Base-by-base conservation (phyloP, 345 rosid genomes). In the Nasturtium officinale region DNA sequence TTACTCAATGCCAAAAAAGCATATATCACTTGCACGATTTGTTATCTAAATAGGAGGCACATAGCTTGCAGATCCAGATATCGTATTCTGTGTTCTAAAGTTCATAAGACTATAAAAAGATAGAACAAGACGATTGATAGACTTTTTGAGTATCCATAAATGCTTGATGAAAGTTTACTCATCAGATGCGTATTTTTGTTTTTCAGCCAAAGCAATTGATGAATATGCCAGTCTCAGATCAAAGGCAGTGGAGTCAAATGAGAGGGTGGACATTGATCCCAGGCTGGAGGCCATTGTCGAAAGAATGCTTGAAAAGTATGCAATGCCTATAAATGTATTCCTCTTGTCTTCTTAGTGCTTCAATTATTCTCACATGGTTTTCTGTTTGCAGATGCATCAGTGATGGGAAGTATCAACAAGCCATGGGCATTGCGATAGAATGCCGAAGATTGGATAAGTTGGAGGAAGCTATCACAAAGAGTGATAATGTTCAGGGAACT, bases 401-500 rank as follows among this genome's bases (percentile, higher is more conserved):
- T 66, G 99, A 96, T 79, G 97, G 96, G 65, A 96, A 96, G 79
- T 87, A 86, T 84, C 98, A 96, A 72, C 99, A 92, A 79, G 99
- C 99, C 59, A 90, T 96, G 97, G 99, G 99, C 77, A 92, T 87
- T 80, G 95, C 99, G 17, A 86, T 96, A 80, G 99, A 96, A 77
- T 96, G 98, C 82, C 87, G 97, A 69, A 84, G 98, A 82, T 70
- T 96, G 80, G 99, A 96, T 80, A 96, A 92, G 81, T 90, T 96
- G 62, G 94, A 96, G 85, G 98, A 96, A 79, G 97, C 99, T 76
- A 89, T 96, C 58, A 85, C 82, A 23, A 85, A 85, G 83, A 96
- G 99, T 59, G 96, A 92, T 65, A 92, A 96, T 73, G 87, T 96
- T 59, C 87, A 85, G 48, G 97, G 90, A 47, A 85, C 91, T 50